Percentiles rank a stretch among this genome's conserved stretches.
These are phyloP conservation scores for Tardiomyces depauwii DNA, from an alignment of 1,139 yeast species.

Conservation along the genomic window DNA sequence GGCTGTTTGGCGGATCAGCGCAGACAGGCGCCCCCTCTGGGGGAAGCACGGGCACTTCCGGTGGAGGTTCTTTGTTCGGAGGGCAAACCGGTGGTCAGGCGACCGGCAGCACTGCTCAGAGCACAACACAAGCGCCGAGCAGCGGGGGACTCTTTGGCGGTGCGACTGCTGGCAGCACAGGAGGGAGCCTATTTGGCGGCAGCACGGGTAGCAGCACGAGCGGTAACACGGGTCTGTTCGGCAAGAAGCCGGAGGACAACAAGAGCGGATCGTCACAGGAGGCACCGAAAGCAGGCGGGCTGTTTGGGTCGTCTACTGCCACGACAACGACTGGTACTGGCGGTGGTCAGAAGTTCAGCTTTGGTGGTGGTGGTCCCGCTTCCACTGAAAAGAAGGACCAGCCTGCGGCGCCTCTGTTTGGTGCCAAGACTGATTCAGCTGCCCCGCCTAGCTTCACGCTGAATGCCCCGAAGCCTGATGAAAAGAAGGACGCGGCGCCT, in stretches of 20 bases:
- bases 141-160: not conserved
- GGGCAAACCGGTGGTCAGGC: not conserved
- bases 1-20: not conserved
- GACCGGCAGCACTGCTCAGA: not conserved
- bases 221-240: constrained; percentile 2
- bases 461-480: constrained; percentile 13
- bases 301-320: constrained; percentile 2
- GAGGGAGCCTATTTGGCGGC: not conserved
- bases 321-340: constrained; percentile 2
- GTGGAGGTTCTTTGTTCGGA: not conserved
- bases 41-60: not conserved
- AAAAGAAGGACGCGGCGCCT: constrained; percentile 13
- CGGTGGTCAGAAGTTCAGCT: constrained; percentile 10
- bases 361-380: constrained; percentile 15
- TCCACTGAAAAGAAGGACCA: constrained; percentile 1
- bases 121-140: not conserved
- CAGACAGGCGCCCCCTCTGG: not conserved
- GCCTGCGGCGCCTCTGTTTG: constrained; percentile 5
- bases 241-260: not conserved
- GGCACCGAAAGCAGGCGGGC: constrained; percentile 1
- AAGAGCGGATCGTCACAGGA: not conserved
- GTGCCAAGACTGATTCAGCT: constrained; percentile 14
- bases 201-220: not conserved
- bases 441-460: constrained; percentile 12
- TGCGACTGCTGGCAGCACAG: not conserved